Base-by-base conservation (phyloP, 2,329 filamentous ascomycete genomes). In the Ophiostoma himal-ulmi region DNA sequence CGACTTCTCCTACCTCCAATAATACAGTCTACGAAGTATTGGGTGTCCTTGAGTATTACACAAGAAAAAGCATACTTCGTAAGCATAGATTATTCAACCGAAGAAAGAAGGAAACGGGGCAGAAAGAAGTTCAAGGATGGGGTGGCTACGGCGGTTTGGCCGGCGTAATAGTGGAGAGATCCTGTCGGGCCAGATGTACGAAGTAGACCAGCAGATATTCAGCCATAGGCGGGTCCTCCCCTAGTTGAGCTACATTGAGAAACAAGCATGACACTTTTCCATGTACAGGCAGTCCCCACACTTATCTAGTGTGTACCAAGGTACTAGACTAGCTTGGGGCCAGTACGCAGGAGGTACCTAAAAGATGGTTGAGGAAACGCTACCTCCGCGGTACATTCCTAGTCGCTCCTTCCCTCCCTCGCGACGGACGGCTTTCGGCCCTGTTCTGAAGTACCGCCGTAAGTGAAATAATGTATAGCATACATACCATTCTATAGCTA, bases 131-230 rank as follows among this genome's bases (percentile, higher is more conserved):
- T 22, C 66, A 67, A 71, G 68, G 71, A 78, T 78, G 78, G 78
- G 76, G 77, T 78, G 77, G 76, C 78, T 77, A 80, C 84, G 84
- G 84, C 83, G 82, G 78, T 84, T 83, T 85, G 78, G 80, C 83
- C 84, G 84, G 84, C 83, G 79, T 81, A 85, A 86, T 84, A 84
- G 84, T 86, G 84, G 84, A 81, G 82, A 77, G 71, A 48, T 44
- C 44, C 26, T 69, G 68, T 70, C 69, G 71, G 72, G 71, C 70
- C 72, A 74, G 71, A 57, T 39, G 34, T 30, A 30, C 30, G 4
- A 30, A 30, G 30, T 65, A 26, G 17, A 13, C 20, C 22, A 72
- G 68, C 70, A 70, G 72, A 64, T 71, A 70, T 73, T 73, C 72
- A 71, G 73, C 72, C 72, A 73, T 26, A 39, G 64, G 72, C 67